These are phyloP conservation scores for Barnettozyma pratensis DNA, from an alignment of 805 yeast species.

Conservation along the genomic window DNA sequence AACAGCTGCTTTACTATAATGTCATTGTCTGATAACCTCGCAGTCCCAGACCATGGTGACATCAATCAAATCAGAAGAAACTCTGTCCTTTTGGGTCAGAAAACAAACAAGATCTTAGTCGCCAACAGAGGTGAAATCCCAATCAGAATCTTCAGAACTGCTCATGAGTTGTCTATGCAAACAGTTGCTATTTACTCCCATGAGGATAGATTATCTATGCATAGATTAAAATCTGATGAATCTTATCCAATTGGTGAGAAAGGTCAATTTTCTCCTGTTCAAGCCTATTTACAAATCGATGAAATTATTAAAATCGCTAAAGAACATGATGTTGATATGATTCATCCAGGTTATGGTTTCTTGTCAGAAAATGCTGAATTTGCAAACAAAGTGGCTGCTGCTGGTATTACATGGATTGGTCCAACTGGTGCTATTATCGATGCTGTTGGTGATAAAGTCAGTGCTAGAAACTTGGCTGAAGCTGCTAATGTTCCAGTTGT, in stretches of 20 bases:
- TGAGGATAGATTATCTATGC: conserved; percentile 93
- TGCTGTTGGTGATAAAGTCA: conserved; percentile 93
- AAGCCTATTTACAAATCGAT: conserved; percentile 92
- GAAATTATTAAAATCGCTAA: conserved; percentile 86
- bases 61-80: conserved; percentile 33
- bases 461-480: conserved; percentile 85
- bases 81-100: conserved; percentile 35
- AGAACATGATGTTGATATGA: conserved; percentile 73
- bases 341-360: conserved; percentile 94
- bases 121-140: conserved; percentile 87
- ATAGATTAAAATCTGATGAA: conserved; percentile 90
- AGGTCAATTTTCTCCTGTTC: conserved; percentile 92
- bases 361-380: conserved; percentile 91
- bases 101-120: conserved; percentile 57
- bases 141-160: conserved; percentile 88
- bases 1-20: conserved; percentile 1
- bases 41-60: conserved; percentile 22
- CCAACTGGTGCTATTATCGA: conserved; percentile 87
- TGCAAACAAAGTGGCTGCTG: conserved; percentile 84
- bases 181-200: conserved; percentile 96
- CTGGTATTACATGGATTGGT: conserved; percentile 95
- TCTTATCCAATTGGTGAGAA: conserved; percentile 86
- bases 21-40: conserved; percentile 12
- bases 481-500: conserved; percentile 84
- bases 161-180: conserved; percentile 95